Evolutionary conservation across 1,139 yeast genomes (phyloP), one percentile per base, ranked within the genome.

Genomic region (Yamadazyma diospyri): DNA sequence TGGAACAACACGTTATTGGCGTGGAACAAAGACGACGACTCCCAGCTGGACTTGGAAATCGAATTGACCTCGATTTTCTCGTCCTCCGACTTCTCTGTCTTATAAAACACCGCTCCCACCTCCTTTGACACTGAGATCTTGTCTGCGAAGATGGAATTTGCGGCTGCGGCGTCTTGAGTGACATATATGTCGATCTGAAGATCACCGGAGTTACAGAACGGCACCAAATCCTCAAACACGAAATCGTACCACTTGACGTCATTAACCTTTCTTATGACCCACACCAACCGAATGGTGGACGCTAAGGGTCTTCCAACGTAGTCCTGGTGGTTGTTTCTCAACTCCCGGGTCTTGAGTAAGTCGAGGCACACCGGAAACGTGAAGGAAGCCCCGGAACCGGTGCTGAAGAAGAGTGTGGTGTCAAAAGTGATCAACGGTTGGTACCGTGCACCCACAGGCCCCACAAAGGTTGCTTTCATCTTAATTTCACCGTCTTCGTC

Each of bases 381-480:
- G 45, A 67, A 71, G 0, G 76, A 59, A 2, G 64, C 68, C 1
- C 78, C 77, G 1, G 69, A 59, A 1, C 75, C 77, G 5, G 72
- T 71, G 15, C 64, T 58, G 21, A 70, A 42, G 34, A 72, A 65
- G 6, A 64, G 34, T n/a, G 55, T 55, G 4, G 62, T 43, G 34
- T 72, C 75, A 41, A 71, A 71, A 1, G 61, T 53, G 10, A 59
- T 50, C 22, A 70, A 55, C 0, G 72, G 69, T 38, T 66, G 72
- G 35, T 55, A 55, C 13, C 52, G 55, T 1, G 61, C 71, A 1
- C 76, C 76, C 36, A 57, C 64, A 0, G 78, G 77, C 0, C 78
- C 78, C 23, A 57, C 53, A 31, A 69, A 55, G 6, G 51, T 43
- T 0, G 63, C 64, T 37, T 61, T 63, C 39, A 71, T 37, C 14